These are phyloP conservation scores for Ceratocystis variospora DNA, from an alignment of 2,329 filamentous ascomycete species.

Conservation along the genomic window DNA sequence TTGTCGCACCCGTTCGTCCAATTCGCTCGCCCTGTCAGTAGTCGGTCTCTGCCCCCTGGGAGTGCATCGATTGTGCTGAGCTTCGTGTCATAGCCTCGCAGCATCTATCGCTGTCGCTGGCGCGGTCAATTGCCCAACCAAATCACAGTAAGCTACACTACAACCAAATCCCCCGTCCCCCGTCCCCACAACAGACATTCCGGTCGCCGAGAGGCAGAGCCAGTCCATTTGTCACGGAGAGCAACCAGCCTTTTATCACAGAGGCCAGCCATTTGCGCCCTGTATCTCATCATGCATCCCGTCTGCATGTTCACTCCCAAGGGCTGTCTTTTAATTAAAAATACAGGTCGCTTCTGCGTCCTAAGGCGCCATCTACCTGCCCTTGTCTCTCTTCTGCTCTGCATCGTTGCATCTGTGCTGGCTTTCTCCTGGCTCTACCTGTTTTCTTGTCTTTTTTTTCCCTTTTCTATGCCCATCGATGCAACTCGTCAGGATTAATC, in stretches of 20 bases:
- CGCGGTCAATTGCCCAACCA: background rate
- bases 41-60: too few species aligned
- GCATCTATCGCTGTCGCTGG: background rate
- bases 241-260: too few species aligned
- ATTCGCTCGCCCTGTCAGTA: too few species aligned
- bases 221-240: background rate
- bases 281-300: background rate
- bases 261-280: background rate
- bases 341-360: conserved; percentile 1
- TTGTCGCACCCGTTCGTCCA: too few species aligned
- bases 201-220: background rate
- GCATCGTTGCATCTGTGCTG: background rate
- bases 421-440: background rate
- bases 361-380: background rate
- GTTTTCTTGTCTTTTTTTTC: background rate
- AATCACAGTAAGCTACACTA: background rate
- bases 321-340: conserved; percentile 3
- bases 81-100: too few species aligned
- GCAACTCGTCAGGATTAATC: background rate
- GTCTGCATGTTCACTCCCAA: background rate
- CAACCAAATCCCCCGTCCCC: background rate
- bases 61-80: too few species aligned
- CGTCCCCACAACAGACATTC: background rate
- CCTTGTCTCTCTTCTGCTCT: background rate
- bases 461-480: background rate